Evolutionary conservation across 1,139 yeast genomes (phyloP).

Genomic region (Nakaseomyces bracarensis): DNA sequence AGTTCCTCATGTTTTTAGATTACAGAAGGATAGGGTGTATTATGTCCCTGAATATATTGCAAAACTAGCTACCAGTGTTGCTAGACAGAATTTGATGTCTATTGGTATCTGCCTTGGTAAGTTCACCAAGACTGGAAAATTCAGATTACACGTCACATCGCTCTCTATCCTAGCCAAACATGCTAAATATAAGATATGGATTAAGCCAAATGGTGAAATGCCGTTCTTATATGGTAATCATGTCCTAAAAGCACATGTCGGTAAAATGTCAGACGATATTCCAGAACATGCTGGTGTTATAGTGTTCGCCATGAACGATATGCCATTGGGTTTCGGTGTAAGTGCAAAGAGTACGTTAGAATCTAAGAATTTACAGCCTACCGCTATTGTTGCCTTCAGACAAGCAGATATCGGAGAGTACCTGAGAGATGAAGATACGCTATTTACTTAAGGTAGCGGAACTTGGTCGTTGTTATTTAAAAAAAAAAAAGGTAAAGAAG

Average conservation of each 20-base stretch:
- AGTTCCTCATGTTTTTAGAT: constrained; percentile 87
- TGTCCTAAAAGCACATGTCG: constrained; percentile 91
- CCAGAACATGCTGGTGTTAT: constrained; percentile 98
- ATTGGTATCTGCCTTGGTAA: constrained; percentile 91
- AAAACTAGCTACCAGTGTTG: constrained; percentile 79
- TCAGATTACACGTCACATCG: constrained; percentile 89
- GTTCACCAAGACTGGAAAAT: constrained; percentile 95
- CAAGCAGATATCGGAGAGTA: constrained; percentile 98
- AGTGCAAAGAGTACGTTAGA: constrained; percentile 90
- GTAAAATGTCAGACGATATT: constrained; percentile 93
- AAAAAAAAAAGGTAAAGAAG: too few species aligned
- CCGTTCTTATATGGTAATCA: constrained; percentile 95
- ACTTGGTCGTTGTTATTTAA: too few species aligned
- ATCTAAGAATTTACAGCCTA: constrained; percentile 81
- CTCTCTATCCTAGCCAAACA: constrained; percentile 72
- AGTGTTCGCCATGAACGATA: constrained; percentile 83
- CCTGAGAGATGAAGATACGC: constrained; percentile 93
- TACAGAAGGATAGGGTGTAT: constrained; percentile 94
- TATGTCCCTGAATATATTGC: constrained; percentile 81
- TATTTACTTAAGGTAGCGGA: constrained; percentile 86
- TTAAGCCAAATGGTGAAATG: constrained; percentile 96
- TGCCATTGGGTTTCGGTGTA: constrained; percentile 93
- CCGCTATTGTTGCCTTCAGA: constrained; percentile 89
- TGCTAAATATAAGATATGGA: constrained; percentile 94
- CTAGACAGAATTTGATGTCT: constrained; percentile 85